Conservation (phyloP, 352 stramenopile species). For the Phytopythium sindhum region DNA sequence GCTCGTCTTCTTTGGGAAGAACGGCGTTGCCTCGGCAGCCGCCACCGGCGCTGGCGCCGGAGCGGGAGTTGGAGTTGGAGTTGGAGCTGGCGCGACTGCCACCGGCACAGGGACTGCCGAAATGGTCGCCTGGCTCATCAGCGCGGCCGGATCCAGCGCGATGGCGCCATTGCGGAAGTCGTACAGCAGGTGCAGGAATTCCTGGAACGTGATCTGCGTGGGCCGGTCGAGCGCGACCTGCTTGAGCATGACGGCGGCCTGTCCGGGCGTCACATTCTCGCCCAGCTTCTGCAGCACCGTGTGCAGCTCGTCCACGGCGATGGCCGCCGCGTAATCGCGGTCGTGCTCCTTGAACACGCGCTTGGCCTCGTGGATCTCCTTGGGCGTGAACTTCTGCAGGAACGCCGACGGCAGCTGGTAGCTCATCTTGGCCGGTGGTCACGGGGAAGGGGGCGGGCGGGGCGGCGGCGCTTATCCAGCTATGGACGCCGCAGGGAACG, state of each 20-base stretch:
- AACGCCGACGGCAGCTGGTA: conserved; percentile 83
- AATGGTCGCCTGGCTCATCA: conserved; percentile 42
- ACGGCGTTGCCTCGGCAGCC: conserved; percentile 7
- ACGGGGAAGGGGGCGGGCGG: not conserved
- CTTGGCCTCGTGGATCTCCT: conserved; percentile 87
- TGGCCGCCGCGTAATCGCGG: conserved; percentile 56
- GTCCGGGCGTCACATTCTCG: conserved; percentile 69
- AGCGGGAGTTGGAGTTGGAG: not conserved
- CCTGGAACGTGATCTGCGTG: conserved; percentile 62
- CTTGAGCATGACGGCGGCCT: conserved; percentile 55
- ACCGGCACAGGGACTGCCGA: conserved; percentile 10
- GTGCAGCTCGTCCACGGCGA: conserved; percentile 43
- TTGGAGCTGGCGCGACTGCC: not conserved
- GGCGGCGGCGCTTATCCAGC: not conserved
- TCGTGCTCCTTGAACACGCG: conserved; percentile 86
- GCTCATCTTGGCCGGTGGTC: conserved; percentile 47
- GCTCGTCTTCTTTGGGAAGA: conserved; percentile 22
- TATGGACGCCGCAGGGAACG: not conserved
- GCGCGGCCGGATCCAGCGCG: conserved; percentile 37
- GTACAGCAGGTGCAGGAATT: conserved; percentile 79
- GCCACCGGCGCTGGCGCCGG: not conserved
- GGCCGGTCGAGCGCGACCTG: conserved; percentile 52
- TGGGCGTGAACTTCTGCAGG: conserved; percentile 84
- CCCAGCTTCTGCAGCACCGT: conserved; percentile 73
- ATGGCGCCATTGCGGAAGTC: conserved; percentile 72